These are phyloP conservation scores for Thielaviopsis cerberus DNA, from an alignment of 2,329 filamentous ascomycete species.

Conservation along the genomic window DNA sequence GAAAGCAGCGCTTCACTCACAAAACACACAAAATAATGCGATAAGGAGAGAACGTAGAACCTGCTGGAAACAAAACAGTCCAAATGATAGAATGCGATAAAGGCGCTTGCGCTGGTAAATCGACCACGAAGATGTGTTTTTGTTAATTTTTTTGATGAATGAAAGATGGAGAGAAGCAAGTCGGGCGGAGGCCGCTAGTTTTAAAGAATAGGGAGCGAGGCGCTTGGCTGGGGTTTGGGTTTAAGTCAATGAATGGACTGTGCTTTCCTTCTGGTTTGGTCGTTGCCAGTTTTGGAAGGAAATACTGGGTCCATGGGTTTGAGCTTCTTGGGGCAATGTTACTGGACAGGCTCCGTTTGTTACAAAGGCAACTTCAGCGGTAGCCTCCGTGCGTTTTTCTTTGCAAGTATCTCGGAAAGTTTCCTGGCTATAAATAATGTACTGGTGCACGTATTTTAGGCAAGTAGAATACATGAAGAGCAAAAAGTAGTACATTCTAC, in stretches of 20 bases:
- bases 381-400: background rate
- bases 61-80: conserved; percentile 10
- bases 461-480: too few relatives aligned
- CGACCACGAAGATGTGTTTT: conserved; percentile 2
- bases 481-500: background rate
- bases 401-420: background rate
- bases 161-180: background rate
- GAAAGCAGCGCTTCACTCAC: conserved; percentile 10
- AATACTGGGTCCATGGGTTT: background rate
- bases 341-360: background rate
- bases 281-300: background rate
- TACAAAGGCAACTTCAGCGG: background rate
- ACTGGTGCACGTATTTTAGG: background rate
- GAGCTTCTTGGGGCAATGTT: background rate
- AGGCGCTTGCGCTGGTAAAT: background rate
- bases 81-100: background rate
- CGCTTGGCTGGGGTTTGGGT: background rate
- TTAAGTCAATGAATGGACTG: background rate
- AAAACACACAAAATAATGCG: conserved; percentile 7
- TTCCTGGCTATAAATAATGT: background rate
- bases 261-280: background rate
- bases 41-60: conserved; percentile 1
- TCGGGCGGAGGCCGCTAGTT: background rate
- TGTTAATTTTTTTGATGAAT: background rate
- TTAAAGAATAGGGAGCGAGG: background rate